phyloP scores from a whole-genome alignment of 2,329 filamentous ascomycete genomes.

The Pestalotiopsis sp. region DNA sequence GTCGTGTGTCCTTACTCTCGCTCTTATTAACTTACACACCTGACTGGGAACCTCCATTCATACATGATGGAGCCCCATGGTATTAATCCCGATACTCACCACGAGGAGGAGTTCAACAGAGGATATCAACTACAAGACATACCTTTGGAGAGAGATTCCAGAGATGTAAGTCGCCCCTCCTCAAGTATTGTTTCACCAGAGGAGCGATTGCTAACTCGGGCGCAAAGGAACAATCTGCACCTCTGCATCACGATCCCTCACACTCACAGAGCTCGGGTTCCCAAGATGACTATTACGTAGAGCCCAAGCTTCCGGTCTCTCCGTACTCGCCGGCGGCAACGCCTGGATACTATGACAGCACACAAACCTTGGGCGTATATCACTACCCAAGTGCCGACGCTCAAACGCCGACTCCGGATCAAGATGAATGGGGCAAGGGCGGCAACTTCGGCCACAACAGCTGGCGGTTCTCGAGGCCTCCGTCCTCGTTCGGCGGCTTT shows the following conservation, averaged over 20 bases:
- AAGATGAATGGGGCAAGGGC: neutral
- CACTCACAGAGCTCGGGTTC: neutral
- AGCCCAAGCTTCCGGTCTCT: neutral
- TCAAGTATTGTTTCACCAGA: neutral
- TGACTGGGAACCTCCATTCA: neutral
- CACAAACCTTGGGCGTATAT: neutral
- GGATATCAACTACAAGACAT: neutral
- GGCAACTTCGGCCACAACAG: conserved; percentile 39
- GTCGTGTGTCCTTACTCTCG: neutral
- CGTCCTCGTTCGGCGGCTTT: conserved; percentile 53
- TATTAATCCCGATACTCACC: neutral
- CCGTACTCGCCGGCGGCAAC: neutral
- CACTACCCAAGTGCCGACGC: neutral
- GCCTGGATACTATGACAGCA: neutral
- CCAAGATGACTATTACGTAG: neutral
- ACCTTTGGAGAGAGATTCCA: neutral
- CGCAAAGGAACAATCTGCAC: neutral
- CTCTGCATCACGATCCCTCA: neutral
- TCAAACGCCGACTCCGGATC: neutral
- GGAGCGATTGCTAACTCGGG: neutral
- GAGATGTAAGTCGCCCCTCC: neutral
- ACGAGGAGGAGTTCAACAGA: neutral
- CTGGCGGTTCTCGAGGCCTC: conserved; percentile 51
- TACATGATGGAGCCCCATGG: neutral
- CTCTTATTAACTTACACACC: neutral